phyloP scores from a whole-genome alignment of 768 basidiomycete genomes.

The Lactarius indigo region DNA sequence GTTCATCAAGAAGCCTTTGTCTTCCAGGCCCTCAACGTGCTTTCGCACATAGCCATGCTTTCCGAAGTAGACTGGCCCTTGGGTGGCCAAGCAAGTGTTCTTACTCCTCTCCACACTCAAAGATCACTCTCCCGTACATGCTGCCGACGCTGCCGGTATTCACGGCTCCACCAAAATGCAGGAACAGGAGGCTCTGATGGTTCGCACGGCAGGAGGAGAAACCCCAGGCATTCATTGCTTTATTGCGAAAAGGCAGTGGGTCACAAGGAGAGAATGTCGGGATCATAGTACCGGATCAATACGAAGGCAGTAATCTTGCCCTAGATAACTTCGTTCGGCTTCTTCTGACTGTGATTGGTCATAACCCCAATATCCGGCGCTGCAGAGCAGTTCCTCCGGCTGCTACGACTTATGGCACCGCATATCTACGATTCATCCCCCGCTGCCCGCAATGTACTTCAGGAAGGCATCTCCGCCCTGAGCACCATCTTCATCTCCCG shows the following conservation, averaged over 20 bases:
- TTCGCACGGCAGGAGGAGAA: slow-evolving; percentile 68
- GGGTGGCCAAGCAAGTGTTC: slow-evolving; percentile 56
- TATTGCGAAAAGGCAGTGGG: slow-evolving; percentile 42
- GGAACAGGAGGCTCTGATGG: slow-evolving; percentile 67
- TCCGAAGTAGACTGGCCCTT: slow-evolving; percentile 46
- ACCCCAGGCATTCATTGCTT: slow-evolving; percentile 63
- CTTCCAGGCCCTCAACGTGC: slow-evolving; percentile 66
- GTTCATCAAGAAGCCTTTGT: slow-evolving; percentile 70
- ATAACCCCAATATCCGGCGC: slow-evolving; percentile 63
- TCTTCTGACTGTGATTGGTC: slow-evolving; percentile 76
- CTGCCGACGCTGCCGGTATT: slow-evolving; percentile 63
- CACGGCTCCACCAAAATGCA: slow-evolving; percentile 57
- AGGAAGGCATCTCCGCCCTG: slow-evolving; percentile 68
- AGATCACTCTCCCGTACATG: slow-evolving; percentile 36
- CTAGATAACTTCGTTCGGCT: slow-evolving; percentile 67
- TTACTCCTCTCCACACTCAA: slow-evolving; percentile 57
- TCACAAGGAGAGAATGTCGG: slow-evolving; percentile 19
- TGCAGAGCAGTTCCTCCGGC: slow-evolving; percentile 64
- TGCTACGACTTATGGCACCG: slow-evolving; percentile 55
- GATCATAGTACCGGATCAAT: slow-evolving; percentile 53
- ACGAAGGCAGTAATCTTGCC: slow-evolving; percentile 52
- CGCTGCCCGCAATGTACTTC: slow-evolving; percentile 50
- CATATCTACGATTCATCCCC: slow-evolving; percentile 54
- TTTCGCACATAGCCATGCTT: slow-evolving; percentile 51
- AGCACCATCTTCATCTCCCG: slow-evolving; percentile 51